Evolutionary conservation across 768 basidiomycete genomes (phyloP).

Genomic region (Leccinum barrowsii): DNA sequence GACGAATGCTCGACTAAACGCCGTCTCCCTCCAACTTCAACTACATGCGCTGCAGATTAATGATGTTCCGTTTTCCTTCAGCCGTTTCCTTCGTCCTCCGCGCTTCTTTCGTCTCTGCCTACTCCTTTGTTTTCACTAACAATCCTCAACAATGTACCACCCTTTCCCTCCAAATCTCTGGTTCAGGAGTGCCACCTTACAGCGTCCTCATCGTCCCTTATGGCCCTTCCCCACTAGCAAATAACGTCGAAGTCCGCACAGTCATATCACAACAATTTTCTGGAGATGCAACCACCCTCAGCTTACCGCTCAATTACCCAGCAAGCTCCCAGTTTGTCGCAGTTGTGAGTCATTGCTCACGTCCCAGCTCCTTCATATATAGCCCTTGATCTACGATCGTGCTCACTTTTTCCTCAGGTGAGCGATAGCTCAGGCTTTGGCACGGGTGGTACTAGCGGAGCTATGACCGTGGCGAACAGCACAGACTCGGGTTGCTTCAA

Average conservation of each 20-base stretch:
- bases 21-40: not conserved
- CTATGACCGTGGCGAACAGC: not conserved
- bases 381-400: not conserved
- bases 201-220: not conserved
- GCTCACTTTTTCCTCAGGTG: not conserved
- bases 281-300: not conserved
- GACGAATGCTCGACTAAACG: not conserved
- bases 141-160: not conserved
- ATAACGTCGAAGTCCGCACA: not conserved
- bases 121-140: not conserved
- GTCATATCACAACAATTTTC: not conserved
- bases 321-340: not conserved
- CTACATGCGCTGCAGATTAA: not conserved
- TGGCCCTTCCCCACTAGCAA: not conserved
- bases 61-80: not conserved
- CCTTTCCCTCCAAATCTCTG: not conserved
- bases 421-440: not conserved
- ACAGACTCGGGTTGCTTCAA: not conserved
- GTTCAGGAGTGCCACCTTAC: not conserved
- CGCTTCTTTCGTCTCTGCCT: not conserved
- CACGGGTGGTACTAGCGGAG: not conserved
- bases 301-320: not conserved
- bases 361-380: not conserved
- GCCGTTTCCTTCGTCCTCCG: not conserved
- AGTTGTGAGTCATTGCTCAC: not conserved